These are phyloP conservation scores for Vitis amurensis DNA, from an alignment of 164 flowering plant genomes.

Conservation along the genomic window DNA sequence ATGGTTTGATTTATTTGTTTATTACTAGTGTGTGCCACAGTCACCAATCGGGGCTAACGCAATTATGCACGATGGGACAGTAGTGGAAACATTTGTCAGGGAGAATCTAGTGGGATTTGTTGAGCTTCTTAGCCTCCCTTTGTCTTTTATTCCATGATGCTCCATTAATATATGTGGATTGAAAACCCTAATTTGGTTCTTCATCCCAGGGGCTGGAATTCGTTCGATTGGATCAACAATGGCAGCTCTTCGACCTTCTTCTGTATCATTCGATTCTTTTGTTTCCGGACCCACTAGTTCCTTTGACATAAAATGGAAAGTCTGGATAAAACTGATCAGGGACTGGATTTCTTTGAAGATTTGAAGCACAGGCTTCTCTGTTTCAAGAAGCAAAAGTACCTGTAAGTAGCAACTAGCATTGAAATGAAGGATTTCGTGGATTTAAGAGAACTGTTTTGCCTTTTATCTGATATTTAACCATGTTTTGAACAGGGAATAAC, in stretches of 20 bases:
- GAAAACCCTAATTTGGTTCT: neutral
- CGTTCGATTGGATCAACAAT: conserved; percentile 10
- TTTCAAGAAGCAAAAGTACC: conserved; percentile 63
- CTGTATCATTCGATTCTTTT: neutral
- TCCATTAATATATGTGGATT: no score
- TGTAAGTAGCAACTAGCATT: conserved; percentile 40
- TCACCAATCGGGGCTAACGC: conserved; percentile 93
- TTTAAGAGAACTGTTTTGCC: no score
- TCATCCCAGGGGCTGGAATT: conserved; percentile 13
- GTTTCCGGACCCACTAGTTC: conserved; percentile 1
- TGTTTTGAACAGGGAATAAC: no score
- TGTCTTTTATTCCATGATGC: neutral
- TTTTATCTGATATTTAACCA: no score
- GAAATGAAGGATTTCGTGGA: no score
- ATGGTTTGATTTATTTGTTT: no score
- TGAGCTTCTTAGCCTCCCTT: neutral
- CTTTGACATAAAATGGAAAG: neutral
- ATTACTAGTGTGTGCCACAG: conserved; percentile 88
- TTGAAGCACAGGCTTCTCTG: conserved; percentile 62
- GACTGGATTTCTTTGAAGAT: conserved; percentile 41
- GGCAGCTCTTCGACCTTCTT: conserved; percentile 16
- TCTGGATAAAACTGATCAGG: conserved; percentile 10
- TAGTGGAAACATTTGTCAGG: conserved; percentile 89
- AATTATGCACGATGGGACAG: conserved; percentile 96
- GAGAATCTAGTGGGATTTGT: conserved; percentile 67